These are phyloP conservation scores for Bisporella sp. DNA, from an alignment of 2,329 filamentous ascomycete species.

Conservation along the genomic window DNA sequence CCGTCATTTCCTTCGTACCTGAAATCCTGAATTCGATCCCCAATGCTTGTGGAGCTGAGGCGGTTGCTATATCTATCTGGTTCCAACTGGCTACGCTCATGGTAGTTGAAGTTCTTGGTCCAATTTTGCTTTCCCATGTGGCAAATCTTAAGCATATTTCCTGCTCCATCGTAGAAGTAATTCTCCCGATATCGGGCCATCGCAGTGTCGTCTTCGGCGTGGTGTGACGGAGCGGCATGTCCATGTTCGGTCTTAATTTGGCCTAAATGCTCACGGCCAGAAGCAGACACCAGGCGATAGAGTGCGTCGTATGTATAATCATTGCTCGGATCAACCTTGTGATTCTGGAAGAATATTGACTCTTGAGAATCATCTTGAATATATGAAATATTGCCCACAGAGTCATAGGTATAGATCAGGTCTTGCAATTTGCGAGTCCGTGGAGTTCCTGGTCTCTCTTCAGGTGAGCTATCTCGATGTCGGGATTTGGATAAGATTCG, in stretches of 20 bases:
- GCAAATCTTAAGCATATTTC: background rate
- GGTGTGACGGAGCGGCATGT: background rate
- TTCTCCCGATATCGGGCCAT: background rate
- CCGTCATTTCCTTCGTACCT: background rate
- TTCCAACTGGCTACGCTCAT: conserved; percentile 1
- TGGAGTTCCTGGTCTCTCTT: background rate
- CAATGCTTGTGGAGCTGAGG: background rate
- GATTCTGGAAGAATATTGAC: conserved; percentile 1
- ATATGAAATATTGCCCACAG: background rate
- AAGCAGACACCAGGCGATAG: background rate
- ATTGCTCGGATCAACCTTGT: background rate
- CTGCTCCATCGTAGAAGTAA: background rate
- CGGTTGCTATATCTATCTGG: background rate
- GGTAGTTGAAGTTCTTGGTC: background rate
- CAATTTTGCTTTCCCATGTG: background rate
- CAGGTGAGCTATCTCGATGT: background rate
- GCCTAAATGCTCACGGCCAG: conserved; percentile 1
- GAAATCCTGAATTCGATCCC: background rate
- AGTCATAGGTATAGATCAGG: conserved; percentile 1
- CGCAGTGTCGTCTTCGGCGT: background rate
- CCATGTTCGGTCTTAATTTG: background rate
- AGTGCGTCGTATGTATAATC: conserved; percentile 2
- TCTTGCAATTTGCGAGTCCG: background rate
- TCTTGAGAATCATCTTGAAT: background rate
- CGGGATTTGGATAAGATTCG: background rate